These are phyloP conservation scores for Fragaria ananassa DNA, from an alignment of 306 rosid genomes.

Conservation along the genomic window DNA sequence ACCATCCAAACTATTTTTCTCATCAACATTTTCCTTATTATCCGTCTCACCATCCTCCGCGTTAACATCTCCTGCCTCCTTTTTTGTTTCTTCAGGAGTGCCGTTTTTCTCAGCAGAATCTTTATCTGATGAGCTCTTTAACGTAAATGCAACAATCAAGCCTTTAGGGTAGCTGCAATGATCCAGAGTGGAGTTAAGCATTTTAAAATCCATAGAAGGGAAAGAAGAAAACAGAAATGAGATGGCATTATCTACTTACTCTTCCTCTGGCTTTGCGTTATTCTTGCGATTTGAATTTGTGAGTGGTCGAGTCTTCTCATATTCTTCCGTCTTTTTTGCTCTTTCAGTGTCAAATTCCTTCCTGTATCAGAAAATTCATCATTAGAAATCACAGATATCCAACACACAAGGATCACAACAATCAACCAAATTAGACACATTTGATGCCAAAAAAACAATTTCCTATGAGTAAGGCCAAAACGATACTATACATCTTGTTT, in stretches of 20 bases:
- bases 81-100: constrained; percentile 24
- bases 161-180: constrained; percentile 80
- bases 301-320: constrained; percentile 43
- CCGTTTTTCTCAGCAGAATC: constrained; percentile 40
- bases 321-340: constrained; percentile 46
- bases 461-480: background rate
- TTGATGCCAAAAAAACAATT: background rate
- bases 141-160: constrained; percentile 66
- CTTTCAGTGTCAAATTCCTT: constrained; percentile 74
- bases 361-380: constrained; percentile 42
- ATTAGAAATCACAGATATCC: background rate
- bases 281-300: constrained; percentile 36
- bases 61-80: constrained; percentile 24
- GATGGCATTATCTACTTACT: constrained; percentile 38
- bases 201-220: background rate
- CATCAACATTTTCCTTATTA: constrained; percentile 27
- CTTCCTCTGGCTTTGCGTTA: constrained; percentile 38
- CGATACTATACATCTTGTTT: background rate
- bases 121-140: constrained; percentile 44
- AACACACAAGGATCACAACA: background rate
- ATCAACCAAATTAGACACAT: background rate
- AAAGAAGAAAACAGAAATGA: background rate
- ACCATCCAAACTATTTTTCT: constrained; percentile 26
- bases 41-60: constrained; percentile 20
- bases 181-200: constrained; percentile 23